Evolutionary conservation across 2,329 filamentous ascomycete genomes (phyloP), one percentile per base, ranked within the genome.

Genomic region (Didymella glomerata): DNA sequence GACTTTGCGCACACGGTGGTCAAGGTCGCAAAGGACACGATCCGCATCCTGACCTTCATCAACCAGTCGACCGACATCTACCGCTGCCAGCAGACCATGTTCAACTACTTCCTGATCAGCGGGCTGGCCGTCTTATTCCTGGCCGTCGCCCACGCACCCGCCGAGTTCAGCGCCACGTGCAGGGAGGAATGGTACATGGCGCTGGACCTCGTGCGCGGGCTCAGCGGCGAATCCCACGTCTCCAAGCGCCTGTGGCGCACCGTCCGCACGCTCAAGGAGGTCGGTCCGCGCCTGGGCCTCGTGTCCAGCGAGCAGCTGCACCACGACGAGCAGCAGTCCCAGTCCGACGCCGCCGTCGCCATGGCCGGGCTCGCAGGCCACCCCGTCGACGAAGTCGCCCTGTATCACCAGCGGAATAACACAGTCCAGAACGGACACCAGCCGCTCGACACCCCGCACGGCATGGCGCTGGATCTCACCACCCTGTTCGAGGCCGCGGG

Each of bases 121-220:
- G 88, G 89, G 1, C 86, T 93, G 20, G 88, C 90, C 0, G 90
- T 91, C 3, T 80, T 93, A 13, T 93, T 93, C 71, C 83, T 93
- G 1, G 90, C 90, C 1, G 90, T 89, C 0, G 89, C 89, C 3
- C 90, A 93, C 69, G 89, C 89, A 0, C 90, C 90, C 0, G 84
- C 89, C 0, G 84, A 87, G 25, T 93, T 93, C 73, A 90, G 87
- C 66, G 80, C 84, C 10, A 77, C 82, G 24, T 92, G 89, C 63
- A 84, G 90, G 18, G 86, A 90, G 44, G 90, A 93, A 74, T 93
- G 93, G 71, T 92, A 92, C 78, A 87, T 90, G 83, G 90, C 88
- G 0, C 83, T 93, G 1, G 89, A 92, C 53, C 80, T 93, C 3
- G 86, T 93, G 38, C 88, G 90, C 62, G 88, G 89, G 54, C 83